Conservation (phyloP, 352 stramenopile species). For the Globisporangium lucens region DNA sequence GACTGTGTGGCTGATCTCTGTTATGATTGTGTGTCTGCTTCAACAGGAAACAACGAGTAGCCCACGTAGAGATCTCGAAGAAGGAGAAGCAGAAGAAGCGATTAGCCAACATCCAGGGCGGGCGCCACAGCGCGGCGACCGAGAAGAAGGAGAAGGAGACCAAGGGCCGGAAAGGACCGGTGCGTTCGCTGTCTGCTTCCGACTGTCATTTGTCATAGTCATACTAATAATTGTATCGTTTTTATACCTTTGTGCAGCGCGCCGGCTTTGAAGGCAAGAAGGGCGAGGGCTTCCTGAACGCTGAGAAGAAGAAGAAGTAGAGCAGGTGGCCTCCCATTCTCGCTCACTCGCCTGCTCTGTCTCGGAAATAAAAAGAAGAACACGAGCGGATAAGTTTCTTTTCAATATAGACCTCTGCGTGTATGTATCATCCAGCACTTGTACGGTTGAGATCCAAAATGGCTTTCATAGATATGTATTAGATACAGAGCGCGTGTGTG, state of each 20-base stretch:
- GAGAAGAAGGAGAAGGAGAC: conserved; percentile 31
- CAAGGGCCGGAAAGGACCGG: conserved; percentile 44
- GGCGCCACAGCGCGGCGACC: conserved; percentile 7
- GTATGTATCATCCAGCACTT: not conserved
- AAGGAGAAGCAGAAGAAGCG: conserved; percentile 70
- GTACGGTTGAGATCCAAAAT: not conserved
- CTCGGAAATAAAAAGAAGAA: not conserved
- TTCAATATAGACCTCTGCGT: conserved; percentile 13
- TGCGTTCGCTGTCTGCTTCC: conserved; percentile 12
- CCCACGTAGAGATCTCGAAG: conserved; percentile 55
- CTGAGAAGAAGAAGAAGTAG: conserved; percentile 43
- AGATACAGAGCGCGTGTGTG: conserved; percentile 1
- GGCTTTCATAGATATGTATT: conserved; percentile 5
- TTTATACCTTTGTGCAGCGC: conserved; percentile 28
- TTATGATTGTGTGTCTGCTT: conserved; percentile 10
- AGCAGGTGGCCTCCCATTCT: not conserved
- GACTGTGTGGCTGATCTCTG: too few species aligned
- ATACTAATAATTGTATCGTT: not conserved
- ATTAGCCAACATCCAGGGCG: conserved; percentile 30
- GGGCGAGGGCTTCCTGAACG: conserved; percentile 68
- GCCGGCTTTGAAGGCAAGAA: conserved; percentile 84
- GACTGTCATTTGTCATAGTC: not conserved
- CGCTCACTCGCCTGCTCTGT: not conserved
- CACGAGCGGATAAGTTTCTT: not conserved
- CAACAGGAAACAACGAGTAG: conserved; percentile 53